phyloP scores from a whole-genome alignment of 305 asterid species.

The Salvia sclarea region DNA sequence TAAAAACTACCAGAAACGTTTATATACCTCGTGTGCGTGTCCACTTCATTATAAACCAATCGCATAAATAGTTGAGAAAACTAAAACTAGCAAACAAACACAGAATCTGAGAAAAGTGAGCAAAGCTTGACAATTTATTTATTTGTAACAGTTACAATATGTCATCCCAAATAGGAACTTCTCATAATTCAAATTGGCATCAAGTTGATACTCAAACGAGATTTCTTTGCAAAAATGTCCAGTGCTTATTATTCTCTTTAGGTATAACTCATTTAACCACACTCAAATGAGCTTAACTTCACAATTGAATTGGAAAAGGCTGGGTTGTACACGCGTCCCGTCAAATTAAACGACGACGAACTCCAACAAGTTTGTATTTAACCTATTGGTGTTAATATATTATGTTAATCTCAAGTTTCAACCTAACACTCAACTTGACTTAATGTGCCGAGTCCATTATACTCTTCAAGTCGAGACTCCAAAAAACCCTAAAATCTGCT shows the following conservation, averaged over 20 bases:
- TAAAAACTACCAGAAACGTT: neutral
- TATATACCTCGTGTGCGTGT: neutral
- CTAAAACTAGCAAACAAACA: neutral
- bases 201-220: slow-evolving; percentile 4
- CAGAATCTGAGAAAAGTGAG: neutral
- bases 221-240: neutral
- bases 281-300: neutral
- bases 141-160: slow-evolving; percentile 4
- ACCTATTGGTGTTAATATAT: neutral
- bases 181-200: neutral
- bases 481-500: slow-evolving; percentile 4
- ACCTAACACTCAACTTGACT: slow-evolving; percentile 6
- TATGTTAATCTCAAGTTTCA: neutral
- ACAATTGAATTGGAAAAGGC: neutral
- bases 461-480: neutral
- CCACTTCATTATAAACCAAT: neutral
- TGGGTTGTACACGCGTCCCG: neutral
- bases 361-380: neutral
- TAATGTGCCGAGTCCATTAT: no score
- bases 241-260: neutral
- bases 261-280: neutral
- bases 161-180: slow-evolving; percentile 5
- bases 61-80: neutral
- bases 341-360: neutral
- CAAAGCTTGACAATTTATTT: neutral